phyloP scores from a whole-genome alignment of 2,329 filamentous ascomycete species.

The Tolypocladium cylindrosporum region DNA sequence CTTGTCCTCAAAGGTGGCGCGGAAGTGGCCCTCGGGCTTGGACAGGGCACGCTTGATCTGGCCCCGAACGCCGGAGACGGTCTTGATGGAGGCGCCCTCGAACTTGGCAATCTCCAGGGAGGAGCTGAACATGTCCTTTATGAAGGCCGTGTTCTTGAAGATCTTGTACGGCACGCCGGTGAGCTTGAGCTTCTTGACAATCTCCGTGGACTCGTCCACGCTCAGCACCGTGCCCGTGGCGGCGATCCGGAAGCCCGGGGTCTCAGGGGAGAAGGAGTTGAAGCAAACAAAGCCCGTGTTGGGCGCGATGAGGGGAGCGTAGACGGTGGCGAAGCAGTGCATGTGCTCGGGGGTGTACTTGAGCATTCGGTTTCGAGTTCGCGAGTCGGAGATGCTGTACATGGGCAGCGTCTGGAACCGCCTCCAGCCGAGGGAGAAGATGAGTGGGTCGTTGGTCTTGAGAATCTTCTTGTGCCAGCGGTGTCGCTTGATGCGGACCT shows the following conservation, averaged over 20 bases:
- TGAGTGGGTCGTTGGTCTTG: slow-evolving; percentile 94
- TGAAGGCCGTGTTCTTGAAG: slow-evolving; percentile 98
- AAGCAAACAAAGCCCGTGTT: slow-evolving; percentile 95
- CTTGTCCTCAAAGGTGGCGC: slow-evolving; percentile 98
- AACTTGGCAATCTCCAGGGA: slow-evolving; percentile 96
- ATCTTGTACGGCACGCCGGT: slow-evolving; percentile 93
- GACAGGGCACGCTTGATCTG: slow-evolving; percentile 94
- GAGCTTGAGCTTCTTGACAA: slow-evolving; percentile 98
- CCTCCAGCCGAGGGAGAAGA: slow-evolving; percentile 94
- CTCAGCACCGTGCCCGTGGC: slow-evolving; percentile 89
- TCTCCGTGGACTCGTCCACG: slow-evolving; percentile 92
- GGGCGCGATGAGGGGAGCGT: slow-evolving; percentile 86
- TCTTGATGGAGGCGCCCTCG: slow-evolving; percentile 90
- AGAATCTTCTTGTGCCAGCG: slow-evolving; percentile 99
- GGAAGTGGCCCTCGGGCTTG: slow-evolving; percentile 91
- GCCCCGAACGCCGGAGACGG: slow-evolving; percentile 87
- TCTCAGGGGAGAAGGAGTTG: slow-evolving; percentile 75
- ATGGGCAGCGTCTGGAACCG: slow-evolving; percentile 88
- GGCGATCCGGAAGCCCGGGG: slow-evolving; percentile 84
- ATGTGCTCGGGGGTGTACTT: slow-evolving; percentile 99
- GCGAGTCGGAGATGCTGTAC: slow-evolving; percentile 90
- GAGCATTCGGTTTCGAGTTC: slow-evolving; percentile 91
- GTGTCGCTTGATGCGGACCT: slow-evolving; percentile 93
- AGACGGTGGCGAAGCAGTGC: slow-evolving; percentile 96
- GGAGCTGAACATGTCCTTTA: slow-evolving; percentile 96